phyloP scores from a whole-genome alignment of 169 alveolate genomes.

The Eimeria maxima region DNA sequence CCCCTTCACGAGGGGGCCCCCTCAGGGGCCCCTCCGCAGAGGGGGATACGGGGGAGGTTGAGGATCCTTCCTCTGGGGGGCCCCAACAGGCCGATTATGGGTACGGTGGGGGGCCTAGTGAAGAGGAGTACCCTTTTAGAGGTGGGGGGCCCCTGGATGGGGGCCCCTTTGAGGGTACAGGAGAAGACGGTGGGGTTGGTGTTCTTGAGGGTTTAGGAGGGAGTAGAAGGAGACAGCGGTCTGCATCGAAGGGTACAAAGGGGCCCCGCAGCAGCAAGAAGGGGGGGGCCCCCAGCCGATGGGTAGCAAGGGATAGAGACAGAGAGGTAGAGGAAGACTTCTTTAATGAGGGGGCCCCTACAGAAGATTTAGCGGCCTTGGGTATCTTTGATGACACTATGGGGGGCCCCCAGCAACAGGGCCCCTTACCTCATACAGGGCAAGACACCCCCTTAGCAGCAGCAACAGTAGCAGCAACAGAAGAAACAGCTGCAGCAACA shows the following conservation, averaged over 20 bases:
- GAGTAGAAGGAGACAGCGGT: not conserved
- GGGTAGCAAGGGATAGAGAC: not conserved
- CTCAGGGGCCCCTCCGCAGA: too few species aligned
- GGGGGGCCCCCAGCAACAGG: not conserved
- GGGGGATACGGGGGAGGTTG: too few species aligned
- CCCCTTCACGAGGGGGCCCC: not conserved
- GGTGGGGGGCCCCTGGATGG: constrained; percentile 1
- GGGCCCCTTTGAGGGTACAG: not conserved
- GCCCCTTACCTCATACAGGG: not conserved
- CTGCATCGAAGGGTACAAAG: not conserved
- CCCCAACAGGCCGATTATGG: too few species aligned
- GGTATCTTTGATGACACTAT: not conserved
- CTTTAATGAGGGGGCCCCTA: not conserved
- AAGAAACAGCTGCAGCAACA: not conserved
- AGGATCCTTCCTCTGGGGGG: too few species aligned
- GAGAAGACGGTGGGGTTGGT: not conserved
- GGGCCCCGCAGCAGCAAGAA: not conserved
- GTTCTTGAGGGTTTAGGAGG: not conserved
- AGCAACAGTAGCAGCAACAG: not conserved
- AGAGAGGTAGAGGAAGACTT: not conserved
- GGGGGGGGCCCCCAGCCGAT: constrained; percentile 3
- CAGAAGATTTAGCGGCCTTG: not conserved
- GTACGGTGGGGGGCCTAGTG: too few species aligned
- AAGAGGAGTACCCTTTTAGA: not conserved
- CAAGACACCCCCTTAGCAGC: not conserved